These are phyloP conservation scores for Quercus ilex DNA, from an alignment of 306 rosid genomes.

Conservation along the genomic window DNA sequence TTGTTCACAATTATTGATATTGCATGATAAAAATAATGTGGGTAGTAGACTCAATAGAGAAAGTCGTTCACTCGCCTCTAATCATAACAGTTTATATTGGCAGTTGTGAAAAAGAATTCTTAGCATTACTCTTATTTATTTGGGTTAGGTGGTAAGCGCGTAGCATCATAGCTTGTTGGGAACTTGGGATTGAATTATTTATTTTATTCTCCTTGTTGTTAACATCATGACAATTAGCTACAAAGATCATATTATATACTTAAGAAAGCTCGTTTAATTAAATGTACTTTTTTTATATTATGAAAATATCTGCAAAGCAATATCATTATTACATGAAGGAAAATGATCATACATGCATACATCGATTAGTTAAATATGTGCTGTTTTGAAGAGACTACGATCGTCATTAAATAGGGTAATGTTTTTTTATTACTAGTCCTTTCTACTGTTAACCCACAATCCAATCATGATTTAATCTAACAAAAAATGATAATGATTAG, in stretches of 20 bases:
- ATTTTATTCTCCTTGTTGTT: not conserved
- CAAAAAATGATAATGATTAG: not conserved
- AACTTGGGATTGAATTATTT: not conserved
- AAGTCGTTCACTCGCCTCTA: too few species aligned
- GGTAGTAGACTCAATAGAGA: too few species aligned
- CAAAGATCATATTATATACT: not conserved
- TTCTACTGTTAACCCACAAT: constrained; percentile 11
- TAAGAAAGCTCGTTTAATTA: too few species aligned
- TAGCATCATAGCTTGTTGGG: not conserved
- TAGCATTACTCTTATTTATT: not conserved
- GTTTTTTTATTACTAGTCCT: not conserved
- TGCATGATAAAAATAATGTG: too few species aligned
- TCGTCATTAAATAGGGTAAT: not conserved
- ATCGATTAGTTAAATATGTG: not conserved
- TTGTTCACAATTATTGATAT: too few species aligned
- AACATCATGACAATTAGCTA: not conserved
- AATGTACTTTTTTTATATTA: not conserved
- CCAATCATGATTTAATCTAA: constrained; percentile 4
- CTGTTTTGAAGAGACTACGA: not conserved
- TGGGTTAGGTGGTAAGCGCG: not conserved
- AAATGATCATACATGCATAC: not conserved
- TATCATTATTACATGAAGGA: not conserved
- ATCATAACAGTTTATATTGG: too few species aligned
- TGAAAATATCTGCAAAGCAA: not conserved
- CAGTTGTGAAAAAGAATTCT: too few species aligned